Conservation (phyloP, 208 protist species). For the Leishmania arabica region DNA sequence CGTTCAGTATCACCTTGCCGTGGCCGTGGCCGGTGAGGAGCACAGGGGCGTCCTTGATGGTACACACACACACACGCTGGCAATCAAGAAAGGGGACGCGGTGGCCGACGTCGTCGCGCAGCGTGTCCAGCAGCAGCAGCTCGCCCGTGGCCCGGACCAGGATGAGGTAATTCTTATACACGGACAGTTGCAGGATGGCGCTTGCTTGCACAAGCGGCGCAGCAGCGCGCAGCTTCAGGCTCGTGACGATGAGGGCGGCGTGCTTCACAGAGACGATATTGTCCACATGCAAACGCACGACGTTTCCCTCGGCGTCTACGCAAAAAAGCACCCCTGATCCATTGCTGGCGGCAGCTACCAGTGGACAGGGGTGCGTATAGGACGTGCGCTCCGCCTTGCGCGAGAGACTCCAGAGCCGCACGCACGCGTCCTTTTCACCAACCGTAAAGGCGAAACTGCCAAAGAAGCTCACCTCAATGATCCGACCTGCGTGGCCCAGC, state of each 20-base stretch:
- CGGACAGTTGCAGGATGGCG: slow-evolving; percentile 10
- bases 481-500: slow-evolving; percentile 45
- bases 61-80: slow-evolving; percentile 16
- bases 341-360: slow-evolving; percentile 38
- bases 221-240: slow-evolving; percentile 24
- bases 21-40: slow-evolving; percentile 37
- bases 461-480: slow-evolving; percentile 50
- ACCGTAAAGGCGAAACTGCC: slow-evolving; percentile 66
- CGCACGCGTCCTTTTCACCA: slow-evolving; percentile 38
- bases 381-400: slow-evolving; percentile 58
- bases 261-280: slow-evolving; percentile 52
- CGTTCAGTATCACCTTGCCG: slow-evolving; percentile 31
- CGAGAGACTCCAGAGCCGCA: slow-evolving; percentile 73
- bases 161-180: slow-evolving; percentile 17
- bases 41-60: slow-evolving; percentile 21
- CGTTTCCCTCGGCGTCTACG: slow-evolving; percentile 42
- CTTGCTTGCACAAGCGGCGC: slow-evolving; percentile 19
- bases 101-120: slow-evolving; percentile 21
- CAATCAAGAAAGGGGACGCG: slow-evolving; percentile 29
- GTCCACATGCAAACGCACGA: slow-evolving; percentile 53
- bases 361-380: slow-evolving; percentile 48
- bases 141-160: slow-evolving; percentile 24
- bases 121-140: slow-evolving; percentile 31
- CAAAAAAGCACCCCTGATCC: slow-evolving; percentile 45
- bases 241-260: slow-evolving; percentile 40